phyloP scores from a whole-genome alignment of 352 stramenopile species.

The Aphanomyces invadans region DNA sequence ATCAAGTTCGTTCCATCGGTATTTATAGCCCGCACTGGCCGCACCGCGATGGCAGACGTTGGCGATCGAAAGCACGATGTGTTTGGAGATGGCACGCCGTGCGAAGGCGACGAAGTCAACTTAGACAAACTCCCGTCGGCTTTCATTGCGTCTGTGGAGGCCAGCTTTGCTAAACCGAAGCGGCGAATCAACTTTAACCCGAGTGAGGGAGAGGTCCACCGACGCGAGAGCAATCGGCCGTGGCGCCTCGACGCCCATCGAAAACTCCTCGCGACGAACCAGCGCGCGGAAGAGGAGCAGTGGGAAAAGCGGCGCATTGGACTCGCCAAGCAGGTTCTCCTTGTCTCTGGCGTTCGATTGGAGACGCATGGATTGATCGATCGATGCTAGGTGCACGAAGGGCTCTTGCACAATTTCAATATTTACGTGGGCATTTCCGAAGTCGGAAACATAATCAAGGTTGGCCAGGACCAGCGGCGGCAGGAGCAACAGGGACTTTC shows the following conservation, averaged over 20 bases:
- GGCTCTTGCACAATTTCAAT: conserved; percentile 53
- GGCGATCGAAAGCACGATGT: conserved; percentile 18
- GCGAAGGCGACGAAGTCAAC: conserved; percentile 7
- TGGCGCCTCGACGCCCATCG: conserved; percentile 44
- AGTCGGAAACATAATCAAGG: conserved; percentile 50
- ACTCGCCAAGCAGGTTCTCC: conserved; percentile 50
- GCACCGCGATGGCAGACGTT: background rate
- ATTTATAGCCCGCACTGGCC: too few species aligned
- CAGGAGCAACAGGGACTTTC: conserved; percentile 31
- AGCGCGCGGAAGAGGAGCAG: conserved; percentile 45
- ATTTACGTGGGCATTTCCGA: conserved; percentile 68
- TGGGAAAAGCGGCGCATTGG: conserved; percentile 61
- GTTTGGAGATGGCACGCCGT: conserved; percentile 15
- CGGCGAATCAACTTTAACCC: conserved; percentile 45
- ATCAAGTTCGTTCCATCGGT: too few species aligned
- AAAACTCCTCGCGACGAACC: conserved; percentile 37
- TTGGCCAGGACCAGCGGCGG: conserved; percentile 31
- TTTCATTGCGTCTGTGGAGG: background rate
- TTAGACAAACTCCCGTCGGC: background rate
- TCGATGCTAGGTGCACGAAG: conserved; percentile 34
- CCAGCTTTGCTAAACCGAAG: background rate
- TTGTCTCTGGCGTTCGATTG: background rate
- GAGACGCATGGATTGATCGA: background rate
- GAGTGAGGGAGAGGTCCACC: conserved; percentile 50
- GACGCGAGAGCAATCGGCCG: conserved; percentile 39